Base-by-base conservation (phyloP, 2,329 filamentous ascomycete species). In the Ilyonectria sp. region DNA sequence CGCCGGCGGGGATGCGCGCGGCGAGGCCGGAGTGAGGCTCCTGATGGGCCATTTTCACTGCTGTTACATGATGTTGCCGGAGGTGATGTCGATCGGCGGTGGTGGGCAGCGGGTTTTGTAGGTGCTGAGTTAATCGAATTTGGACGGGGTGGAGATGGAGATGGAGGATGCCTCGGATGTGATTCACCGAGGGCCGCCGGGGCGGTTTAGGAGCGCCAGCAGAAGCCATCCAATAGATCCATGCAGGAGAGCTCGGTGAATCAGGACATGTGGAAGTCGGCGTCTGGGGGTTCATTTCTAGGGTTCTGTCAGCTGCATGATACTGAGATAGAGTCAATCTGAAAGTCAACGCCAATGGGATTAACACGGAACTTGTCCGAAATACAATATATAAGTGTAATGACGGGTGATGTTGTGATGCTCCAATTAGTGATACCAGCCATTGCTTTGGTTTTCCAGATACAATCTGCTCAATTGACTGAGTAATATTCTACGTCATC, bases 1-100 rank as follows among this genome's bases (percentile, higher is more conserved):
- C 82, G 15, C 80, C 80, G 15, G 69, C 64, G 4, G 86, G 85
- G 61, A 85, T 81, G n/a, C 65, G 67, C 21, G 65, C 55, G 10
- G 65, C 40, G 31, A 75, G 57, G 54, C 67, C 11, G 19, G 59
- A 15, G 13, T 26, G 44, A 19, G 26, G 19, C 40, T 61, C 33
- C n/a, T 46, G 54, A 31, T 31, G 21, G 26, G 63, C 15, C 65
- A 69, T 67, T 37, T 31, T 29, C 19, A 19, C 26, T n/a, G 60
- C 26, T 63, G 13, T 67, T 61, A 40, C 62, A 65, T 65, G 50
- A 5, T 46, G 26, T 33, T 44, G 47, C 31, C 23, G 29, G 31
- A 19, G 21, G 26, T 29, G 29, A 4, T 31, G n/a, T 11, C 15
- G 6, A 19, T 15, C 19, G 37, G 37, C 40, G 19, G 31, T 44